Percentiles rank a stretch among this genome's conserved stretches.
Conservation (phyloP, 2,329 filamentous ascomycete species). For the Berkeleyomyces basicola region DNA sequence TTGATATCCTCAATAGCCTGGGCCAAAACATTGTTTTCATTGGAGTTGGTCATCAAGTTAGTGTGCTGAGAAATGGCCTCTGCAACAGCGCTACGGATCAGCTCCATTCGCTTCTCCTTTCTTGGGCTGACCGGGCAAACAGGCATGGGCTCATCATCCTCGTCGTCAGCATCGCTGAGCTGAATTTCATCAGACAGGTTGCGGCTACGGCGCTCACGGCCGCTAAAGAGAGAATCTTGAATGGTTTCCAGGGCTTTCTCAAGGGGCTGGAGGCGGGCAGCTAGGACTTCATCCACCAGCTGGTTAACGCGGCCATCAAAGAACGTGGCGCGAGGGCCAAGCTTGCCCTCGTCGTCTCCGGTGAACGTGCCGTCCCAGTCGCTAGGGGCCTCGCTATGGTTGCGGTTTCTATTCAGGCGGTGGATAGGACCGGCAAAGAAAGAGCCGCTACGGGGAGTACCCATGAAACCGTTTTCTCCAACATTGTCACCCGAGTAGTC, state of each 20-base stretch:
- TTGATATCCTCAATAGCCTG: constrained; percentile 51
- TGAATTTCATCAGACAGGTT: constrained; percentile 53
- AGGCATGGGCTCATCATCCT: constrained; percentile 56
- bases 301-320: constrained; percentile 85
- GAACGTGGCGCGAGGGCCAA: constrained; percentile 67
- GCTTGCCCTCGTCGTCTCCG: constrained; percentile 66
- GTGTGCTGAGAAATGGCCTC: constrained; percentile 54
- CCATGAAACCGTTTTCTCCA: constrained; percentile 42
- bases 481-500: constrained; percentile 26
- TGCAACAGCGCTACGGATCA: constrained; percentile 55
- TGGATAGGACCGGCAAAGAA: constrained; percentile 38
- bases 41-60: constrained; percentile 20
- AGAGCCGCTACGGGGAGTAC: constrained; percentile 46
- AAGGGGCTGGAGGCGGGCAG: constrained; percentile 61
- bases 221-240: constrained; percentile 46
- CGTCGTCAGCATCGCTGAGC: constrained; percentile 87
- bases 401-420: constrained; percentile 37
- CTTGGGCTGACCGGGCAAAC: constrained; percentile 61
- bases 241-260: constrained; percentile 66
- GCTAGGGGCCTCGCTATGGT: constrained; percentile 40
- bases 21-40: constrained; percentile 31
- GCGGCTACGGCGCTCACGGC: constrained; percentile 42
- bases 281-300: constrained; percentile 61
- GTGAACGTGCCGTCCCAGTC: constrained; percentile 86
- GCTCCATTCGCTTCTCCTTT: constrained; percentile 64